These are phyloP conservation scores for Stenogyne calaminthoides DNA, from an alignment of 305 asterid species.

Conservation along the genomic window DNA sequence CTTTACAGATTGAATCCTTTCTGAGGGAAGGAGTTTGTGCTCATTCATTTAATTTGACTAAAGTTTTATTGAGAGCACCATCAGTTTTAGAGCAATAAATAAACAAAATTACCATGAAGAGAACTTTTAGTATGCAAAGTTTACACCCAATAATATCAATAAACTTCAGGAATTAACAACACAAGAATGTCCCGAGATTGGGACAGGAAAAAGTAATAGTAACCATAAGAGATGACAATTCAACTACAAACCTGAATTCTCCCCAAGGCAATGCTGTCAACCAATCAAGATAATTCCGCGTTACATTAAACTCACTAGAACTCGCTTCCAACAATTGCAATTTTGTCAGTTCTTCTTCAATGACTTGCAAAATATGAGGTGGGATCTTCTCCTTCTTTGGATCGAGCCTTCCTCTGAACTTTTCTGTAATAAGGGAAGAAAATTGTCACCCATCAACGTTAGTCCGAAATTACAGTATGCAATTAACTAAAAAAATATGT, in stretches of 20 bases:
- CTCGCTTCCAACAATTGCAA: constrained; percentile 93
- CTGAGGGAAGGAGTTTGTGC: neutral
- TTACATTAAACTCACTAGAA: too few species aligned
- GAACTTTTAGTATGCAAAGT: neutral
- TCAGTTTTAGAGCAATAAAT: neutral
- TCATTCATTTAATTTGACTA: too few species aligned
- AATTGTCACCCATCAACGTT: too few species aligned
- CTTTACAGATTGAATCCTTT: neutral
- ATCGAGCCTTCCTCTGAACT: constrained; percentile 91
- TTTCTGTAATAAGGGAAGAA: constrained; percentile 52
- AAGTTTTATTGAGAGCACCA: neutral
- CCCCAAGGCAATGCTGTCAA: too few species aligned
- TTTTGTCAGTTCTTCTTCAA: constrained; percentile 94
- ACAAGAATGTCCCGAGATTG: constrained; percentile 12
- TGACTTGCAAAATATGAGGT: constrained; percentile 95
- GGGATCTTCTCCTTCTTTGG: constrained; percentile 93
- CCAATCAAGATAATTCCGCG: too few species aligned
- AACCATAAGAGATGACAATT: constrained; percentile 20
- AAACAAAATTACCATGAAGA: neutral
- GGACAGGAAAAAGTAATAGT: neutral
- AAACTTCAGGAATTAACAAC: constrained; percentile 4
- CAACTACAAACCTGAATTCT: constrained; percentile 74
- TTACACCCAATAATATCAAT: neutral
- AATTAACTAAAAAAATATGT: too few species aligned
- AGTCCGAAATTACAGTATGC: too few species aligned